phyloP scores from a whole-genome alignment of 192 early-diverging fungal genomes.

The Ramicandelaber brevisporus region DNA sequence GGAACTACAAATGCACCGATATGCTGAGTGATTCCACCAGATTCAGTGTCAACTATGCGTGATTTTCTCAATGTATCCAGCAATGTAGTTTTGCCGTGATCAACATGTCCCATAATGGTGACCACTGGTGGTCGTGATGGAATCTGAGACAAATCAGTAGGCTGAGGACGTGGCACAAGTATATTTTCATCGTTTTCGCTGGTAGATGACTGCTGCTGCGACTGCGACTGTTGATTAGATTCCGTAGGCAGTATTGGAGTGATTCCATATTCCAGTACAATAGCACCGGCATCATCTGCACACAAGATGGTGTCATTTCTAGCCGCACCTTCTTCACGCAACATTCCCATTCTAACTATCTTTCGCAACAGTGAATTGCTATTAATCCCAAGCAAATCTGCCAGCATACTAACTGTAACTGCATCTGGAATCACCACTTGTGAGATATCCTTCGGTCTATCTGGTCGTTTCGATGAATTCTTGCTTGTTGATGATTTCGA shows the following conservation, averaged over 20 bases:
- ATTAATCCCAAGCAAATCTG: slow-evolving; percentile 44
- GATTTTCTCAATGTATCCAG: slow-evolving; percentile 78
- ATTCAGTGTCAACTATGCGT: slow-evolving; percentile 73
- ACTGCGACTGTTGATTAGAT: too few relatives aligned
- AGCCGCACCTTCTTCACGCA: slow-evolving; percentile 59
- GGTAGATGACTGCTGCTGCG: too few relatives aligned
- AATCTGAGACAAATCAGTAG: slow-evolving; percentile 45
- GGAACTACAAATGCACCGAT: slow-evolving; percentile 80
- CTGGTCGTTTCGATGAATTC: too few relatives aligned
- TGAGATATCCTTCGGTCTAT: slow-evolving; percentile 9
- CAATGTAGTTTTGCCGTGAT: slow-evolving; percentile 90
- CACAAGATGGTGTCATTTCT: slow-evolving; percentile 53
- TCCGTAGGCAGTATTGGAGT: slow-evolving; percentile 49
- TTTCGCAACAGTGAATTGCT: slow-evolving; percentile 42
- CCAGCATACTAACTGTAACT: slow-evolving; percentile 59
- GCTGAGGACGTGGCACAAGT: slow-evolving; percentile 20
- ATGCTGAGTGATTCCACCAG: slow-evolving; percentile 95
- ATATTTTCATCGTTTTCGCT: slow-evolving; percentile 10
- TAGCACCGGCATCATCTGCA: slow-evolving; percentile 60
- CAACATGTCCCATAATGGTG: slow-evolving; percentile 96
- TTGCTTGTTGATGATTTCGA: slow-evolving; percentile 22
- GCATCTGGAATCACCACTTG: slow-evolving; percentile 59
- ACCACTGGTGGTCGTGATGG: slow-evolving; percentile 71
- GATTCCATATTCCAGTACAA: slow-evolving; percentile 69
- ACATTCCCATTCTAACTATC: slow-evolving; percentile 50